These are phyloP conservation scores for Gracilaria caudata DNA, from an alignment of 23 red algal genomes.

Conservation along the genomic window DNA sequence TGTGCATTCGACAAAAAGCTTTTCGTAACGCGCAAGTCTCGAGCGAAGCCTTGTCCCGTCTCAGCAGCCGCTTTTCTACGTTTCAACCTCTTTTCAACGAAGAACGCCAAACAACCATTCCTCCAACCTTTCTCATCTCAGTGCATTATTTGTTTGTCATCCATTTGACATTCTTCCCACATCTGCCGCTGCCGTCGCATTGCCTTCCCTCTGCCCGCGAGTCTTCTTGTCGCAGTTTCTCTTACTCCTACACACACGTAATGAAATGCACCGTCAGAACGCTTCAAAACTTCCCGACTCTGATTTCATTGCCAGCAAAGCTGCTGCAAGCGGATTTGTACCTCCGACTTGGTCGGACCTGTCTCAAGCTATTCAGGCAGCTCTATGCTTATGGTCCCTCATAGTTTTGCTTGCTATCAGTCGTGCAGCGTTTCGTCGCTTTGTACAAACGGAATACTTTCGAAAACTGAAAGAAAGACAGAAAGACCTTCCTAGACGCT, in stretches of 20 bases:
- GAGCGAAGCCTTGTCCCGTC: conserved; percentile 6
- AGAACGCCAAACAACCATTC: not conserved
- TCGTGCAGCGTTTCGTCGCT: conserved; percentile 36
- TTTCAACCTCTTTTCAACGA: not conserved
- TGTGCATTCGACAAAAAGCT: not conserved
- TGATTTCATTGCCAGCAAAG: conserved; percentile 3
- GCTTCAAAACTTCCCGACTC: not conserved
- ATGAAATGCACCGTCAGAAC: conserved; percentile 17
- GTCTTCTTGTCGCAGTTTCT: not conserved
- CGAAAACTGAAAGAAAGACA: conserved; percentile 34
- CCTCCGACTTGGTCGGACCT: conserved; percentile 61
- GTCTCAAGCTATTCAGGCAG: conserved; percentile 6
- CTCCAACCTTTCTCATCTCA: conserved; percentile 4
- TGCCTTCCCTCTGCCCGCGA: not conserved
- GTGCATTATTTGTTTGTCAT: not conserved
- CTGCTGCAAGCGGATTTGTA: conserved; percentile 55
- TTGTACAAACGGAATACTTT: conserved; percentile 47
- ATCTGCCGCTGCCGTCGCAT: not conserved
- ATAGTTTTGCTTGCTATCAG: conserved; percentile 30
- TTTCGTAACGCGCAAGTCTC: conserved; percentile 27
- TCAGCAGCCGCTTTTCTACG: not conserved
- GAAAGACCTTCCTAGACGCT: conserved; percentile 28
- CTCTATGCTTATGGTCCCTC: conserved; percentile 30
- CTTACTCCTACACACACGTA: not conserved
- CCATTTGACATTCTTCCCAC: not conserved